Evolutionary conservation across 306 rosid genomes (phyloP).

Genomic region (Macrotyloma uniflorum): DNA sequence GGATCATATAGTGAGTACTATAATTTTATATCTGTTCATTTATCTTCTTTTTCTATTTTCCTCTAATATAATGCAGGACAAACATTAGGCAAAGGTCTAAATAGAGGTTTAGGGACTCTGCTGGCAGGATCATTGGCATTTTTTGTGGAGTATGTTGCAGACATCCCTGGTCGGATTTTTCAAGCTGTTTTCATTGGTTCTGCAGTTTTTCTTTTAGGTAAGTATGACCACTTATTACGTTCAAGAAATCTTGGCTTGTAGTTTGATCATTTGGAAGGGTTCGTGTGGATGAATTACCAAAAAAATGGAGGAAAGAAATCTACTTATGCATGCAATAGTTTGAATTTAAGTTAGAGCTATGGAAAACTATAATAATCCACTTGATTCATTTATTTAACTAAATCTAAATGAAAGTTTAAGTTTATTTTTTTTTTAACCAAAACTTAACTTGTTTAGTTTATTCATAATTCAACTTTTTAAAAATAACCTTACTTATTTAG

Average conservation of each 20-base stretch:
- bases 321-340: neutral
- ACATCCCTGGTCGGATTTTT: constrained; percentile 49
- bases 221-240: neutral
- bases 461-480: too few relatives aligned
- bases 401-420: too few relatives aligned
- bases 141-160: constrained; percentile 63
- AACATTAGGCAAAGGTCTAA: constrained; percentile 91
- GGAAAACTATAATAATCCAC: too few relatives aligned
- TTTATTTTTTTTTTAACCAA: too few relatives aligned
- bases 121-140: constrained; percentile 85
- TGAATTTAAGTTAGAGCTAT: too few relatives aligned
- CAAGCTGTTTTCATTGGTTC: constrained; percentile 77
- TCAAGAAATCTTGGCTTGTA: neutral
- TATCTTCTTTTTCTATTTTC: neutral
- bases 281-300: neutral
- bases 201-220: constrained; percentile 81
- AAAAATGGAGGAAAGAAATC: neutral
- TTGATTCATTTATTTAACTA: too few relatives aligned
- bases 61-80: constrained; percentile 59
- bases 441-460: too few relatives aligned
- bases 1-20: neutral
- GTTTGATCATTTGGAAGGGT: neutral
- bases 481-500: too few relatives aligned
- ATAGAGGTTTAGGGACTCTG: constrained; percentile 87
- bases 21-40: neutral